Evolutionary conservation across 345 rosid species (phyloP), one percentile per base, ranked within the genome.

Genomic region (Euclidium syriacum): DNA sequence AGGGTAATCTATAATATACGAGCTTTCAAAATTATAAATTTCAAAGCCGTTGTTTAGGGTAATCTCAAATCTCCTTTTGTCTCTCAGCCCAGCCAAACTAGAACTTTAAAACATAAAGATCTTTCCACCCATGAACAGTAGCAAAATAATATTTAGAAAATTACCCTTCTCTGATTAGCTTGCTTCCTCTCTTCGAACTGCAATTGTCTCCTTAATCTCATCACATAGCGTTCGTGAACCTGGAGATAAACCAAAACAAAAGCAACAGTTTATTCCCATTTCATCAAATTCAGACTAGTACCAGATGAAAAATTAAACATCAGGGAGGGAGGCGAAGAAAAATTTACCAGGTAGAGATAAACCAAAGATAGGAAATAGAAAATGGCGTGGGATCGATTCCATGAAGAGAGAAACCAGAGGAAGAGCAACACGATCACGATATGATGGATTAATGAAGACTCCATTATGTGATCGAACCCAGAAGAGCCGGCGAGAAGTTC

Each of bases 171-270:
- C 71, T 83, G 95, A 72, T 69, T 76, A 55, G 90, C 79, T 70
- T 86, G 83, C 60, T 77, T 83, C 70, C 77, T 75, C 52, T 82
- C 98, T 62, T 91, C 88, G 15, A 77, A 86, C 70, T 80, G 85
- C 68, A 91, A 27, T 12, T 65, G 80, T 74, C 77, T 88, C 79
- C 62, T 67, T 75, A 91, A 71, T 71, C 88, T 77, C 83, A 51
- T 73, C 34, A 83, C 83, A 72, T 75, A 83, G 46, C 76, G 78
- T 64, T 87, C 97, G 44, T 94, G 95, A 76, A 90, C 87, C 99
- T 94, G 17, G 1, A n/a, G n/a, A 26, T 7, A 29, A 39, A 53
- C 40, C 29, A 26, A 19, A 34, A 4, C 11, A 60, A 43, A n/a
- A 58, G 14, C 11, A 57, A 47, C 41, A 36, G 18, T 25, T 15